Conservation (phyloP, 805 yeast genomes). For the Cyberlindnera xishuangbannaensis region DNA sequence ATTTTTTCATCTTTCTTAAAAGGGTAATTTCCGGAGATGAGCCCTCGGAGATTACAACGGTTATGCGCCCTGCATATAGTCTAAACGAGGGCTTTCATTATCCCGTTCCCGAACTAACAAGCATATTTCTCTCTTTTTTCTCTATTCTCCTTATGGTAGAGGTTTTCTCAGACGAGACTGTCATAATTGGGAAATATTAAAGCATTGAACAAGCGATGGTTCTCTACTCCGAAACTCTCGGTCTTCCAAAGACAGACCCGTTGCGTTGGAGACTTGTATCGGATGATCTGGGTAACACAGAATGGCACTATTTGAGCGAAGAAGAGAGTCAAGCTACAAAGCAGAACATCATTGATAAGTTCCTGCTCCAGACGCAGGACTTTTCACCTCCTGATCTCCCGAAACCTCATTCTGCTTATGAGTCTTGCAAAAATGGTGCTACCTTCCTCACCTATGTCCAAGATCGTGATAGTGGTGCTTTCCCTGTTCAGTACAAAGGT, state of each 20-base stretch:
- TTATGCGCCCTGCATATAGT: too few relatives aligned
- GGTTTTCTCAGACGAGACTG: too few relatives aligned
- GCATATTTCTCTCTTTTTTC: too few relatives aligned
- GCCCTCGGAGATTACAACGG: too few relatives aligned
- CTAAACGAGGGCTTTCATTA: too few relatives aligned
- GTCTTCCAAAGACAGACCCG: conserved; percentile 63
- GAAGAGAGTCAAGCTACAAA: conserved; percentile 28
- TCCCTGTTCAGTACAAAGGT: conserved; percentile 92
- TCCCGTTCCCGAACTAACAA: too few relatives aligned
- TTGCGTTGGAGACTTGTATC: conserved; percentile 68
- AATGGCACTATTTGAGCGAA: conserved; percentile 61
- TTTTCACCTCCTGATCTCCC: conserved; percentile 34
- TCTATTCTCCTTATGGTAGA: too few relatives aligned
- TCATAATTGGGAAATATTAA: too few relatives aligned
- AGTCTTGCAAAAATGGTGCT: conserved; percentile 72
- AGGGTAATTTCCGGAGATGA: too few relatives aligned
- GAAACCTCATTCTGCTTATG: conserved; percentile 37
- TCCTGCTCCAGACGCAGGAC: conserved; percentile 40
- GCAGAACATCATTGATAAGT: conserved; percentile 53
- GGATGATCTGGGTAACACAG: conserved; percentile 68
- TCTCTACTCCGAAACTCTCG: conserved; percentile 65
- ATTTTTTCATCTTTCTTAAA: too few relatives aligned
- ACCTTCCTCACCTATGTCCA: conserved; percentile 65
- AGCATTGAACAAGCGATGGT: conserved; percentile 2
- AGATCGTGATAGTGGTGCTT: conserved; percentile 66